Percentiles rank a stretch among this genome's conserved stretches.
phyloP scores from a whole-genome alignment of 345 rosid species.

The Rhizophora mangle region DNA sequence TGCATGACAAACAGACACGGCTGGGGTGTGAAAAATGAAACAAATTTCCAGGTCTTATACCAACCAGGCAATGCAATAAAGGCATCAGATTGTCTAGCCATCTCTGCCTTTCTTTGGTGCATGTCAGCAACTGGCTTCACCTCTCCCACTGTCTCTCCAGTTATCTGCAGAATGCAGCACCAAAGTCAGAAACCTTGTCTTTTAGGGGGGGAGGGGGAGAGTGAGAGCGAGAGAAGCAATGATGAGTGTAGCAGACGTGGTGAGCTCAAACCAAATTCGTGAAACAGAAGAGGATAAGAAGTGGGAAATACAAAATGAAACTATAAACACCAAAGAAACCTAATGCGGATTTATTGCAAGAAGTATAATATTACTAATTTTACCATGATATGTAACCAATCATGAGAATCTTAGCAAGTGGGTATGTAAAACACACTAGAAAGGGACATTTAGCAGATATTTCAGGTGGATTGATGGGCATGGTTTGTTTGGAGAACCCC shows the following conservation, averaged over 20 bases:
- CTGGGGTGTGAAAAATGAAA: neutral
- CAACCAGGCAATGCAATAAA: constrained; percentile 34
- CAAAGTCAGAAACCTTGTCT: constrained; percentile 4
- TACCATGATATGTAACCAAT: constrained; percentile 7
- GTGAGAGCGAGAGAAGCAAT: constrained; percentile 15
- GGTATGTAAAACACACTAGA: constrained; percentile 17
- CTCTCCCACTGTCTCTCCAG: constrained; percentile 37
- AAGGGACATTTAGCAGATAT: constrained; percentile 25
- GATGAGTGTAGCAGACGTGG: constrained; percentile 27
- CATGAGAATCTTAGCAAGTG: constrained; percentile 24
- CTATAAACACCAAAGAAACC: constrained; percentile 3
- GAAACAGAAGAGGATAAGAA: neutral
- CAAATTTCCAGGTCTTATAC: neutral
- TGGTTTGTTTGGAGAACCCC: neutral
- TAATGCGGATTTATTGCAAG: neutral
- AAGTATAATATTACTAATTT: neutral
- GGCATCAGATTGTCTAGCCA: constrained; percentile 37
- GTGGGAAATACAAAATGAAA: neutral
- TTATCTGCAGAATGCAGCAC: constrained; percentile 17
- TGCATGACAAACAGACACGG: too few relatives aligned
- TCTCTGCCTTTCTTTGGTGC: constrained; percentile 38
- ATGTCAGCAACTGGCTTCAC: constrained; percentile 34
- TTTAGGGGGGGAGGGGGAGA: neutral
- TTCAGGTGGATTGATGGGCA: constrained; percentile 21
- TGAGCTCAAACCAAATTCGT: constrained; percentile 27